These are phyloP conservation scores for Russula virescens DNA, from an alignment of 768 basidiomycete species.

Conservation along the genomic window DNA sequence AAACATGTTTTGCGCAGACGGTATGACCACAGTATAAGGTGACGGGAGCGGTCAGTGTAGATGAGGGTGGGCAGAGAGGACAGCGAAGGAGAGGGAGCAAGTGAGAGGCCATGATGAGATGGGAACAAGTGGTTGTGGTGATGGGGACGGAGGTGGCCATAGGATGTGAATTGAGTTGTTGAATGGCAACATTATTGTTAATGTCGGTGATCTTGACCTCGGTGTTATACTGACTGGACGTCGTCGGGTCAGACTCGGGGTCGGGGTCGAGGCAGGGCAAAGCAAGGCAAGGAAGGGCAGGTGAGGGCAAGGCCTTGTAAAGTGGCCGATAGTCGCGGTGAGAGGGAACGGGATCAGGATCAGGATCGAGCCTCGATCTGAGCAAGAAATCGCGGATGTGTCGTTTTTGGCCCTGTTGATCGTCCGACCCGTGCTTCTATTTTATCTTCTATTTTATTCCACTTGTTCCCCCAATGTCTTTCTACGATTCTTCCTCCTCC, in stretches of 20 bases:
- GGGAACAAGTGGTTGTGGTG: conserved; percentile 3
- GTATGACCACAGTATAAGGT: conserved; percentile 81
- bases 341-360: conserved; percentile 4
- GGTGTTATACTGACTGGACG: not conserved
- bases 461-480: not conserved
- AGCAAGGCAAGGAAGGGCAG: too few relatives aligned
- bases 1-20: conserved; percentile 47
- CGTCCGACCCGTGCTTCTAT: too few relatives aligned
- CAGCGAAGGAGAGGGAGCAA: conserved; percentile 45
- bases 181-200: conserved; percentile 13
- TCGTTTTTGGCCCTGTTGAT: not conserved
- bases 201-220: conserved; percentile 16
- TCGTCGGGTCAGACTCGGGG: not conserved
- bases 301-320: not conserved
- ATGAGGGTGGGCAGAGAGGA: conserved; percentile 42
- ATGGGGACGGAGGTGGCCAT: not conserved
- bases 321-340: not conserved
- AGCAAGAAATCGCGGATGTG: conserved; percentile 4
- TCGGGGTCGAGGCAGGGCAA: not conserved
- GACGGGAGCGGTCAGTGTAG: conserved; percentile 41
- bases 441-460: too few relatives aligned
- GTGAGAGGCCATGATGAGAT: conserved; percentile 16
- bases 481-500: conserved; percentile 6
- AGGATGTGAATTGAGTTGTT: conserved; percentile 6
- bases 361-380: conserved; percentile 17